Percentiles rank a stretch among this genome's conserved stretches.
Evolutionary conservation across 1,284 basidiomycete species (phyloP).

Genomic region (Boletus semigastroideus): DNA sequence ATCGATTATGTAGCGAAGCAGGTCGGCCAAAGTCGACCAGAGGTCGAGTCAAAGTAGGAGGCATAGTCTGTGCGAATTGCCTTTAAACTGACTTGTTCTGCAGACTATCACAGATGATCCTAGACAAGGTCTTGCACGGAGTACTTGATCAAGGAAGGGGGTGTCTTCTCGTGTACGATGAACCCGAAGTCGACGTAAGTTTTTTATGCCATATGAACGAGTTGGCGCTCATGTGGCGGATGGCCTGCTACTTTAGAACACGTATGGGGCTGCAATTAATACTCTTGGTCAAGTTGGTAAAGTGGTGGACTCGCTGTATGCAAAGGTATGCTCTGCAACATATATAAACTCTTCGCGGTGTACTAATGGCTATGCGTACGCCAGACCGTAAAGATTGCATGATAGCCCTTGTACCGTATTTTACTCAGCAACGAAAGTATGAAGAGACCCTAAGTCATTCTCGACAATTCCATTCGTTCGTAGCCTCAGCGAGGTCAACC

Average conservation of each 20-base stretch:
- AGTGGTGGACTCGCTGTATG: conserved; percentile 90
- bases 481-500: too few species aligned
- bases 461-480: too few species aligned
- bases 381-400: conserved; percentile 29
- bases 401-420: conserved; percentile 14
- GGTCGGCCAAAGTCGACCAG: conserved; percentile 87
- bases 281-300: conserved; percentile 89
- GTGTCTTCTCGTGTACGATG: conserved; percentile 88
- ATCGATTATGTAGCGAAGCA: conserved; percentile 86
- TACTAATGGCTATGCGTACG: neutral
- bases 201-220: neutral
- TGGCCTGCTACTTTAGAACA: conserved; percentile 51
- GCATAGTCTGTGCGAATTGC: neutral
- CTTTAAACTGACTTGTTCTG: conserved; percentile 4
- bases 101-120: conserved; percentile 95
- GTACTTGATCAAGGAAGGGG: conserved; percentile 94
- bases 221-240: conserved; percentile 2
- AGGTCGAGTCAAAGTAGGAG: conserved; percentile 91
- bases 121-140: conserved; percentile 93
- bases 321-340: conserved; percentile 63
- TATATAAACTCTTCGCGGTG: too few species aligned
- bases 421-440: too few species aligned
- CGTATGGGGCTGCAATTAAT: conserved; percentile 85
- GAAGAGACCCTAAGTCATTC: too few species aligned
- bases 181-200: conserved; percentile 80